Percentiles rank a stretch among this genome's conserved stretches.
These are phyloP conservation scores for Lenzites betulinus DNA, from an alignment of 768 basidiomycete genomes.

Conservation along the genomic window DNA sequence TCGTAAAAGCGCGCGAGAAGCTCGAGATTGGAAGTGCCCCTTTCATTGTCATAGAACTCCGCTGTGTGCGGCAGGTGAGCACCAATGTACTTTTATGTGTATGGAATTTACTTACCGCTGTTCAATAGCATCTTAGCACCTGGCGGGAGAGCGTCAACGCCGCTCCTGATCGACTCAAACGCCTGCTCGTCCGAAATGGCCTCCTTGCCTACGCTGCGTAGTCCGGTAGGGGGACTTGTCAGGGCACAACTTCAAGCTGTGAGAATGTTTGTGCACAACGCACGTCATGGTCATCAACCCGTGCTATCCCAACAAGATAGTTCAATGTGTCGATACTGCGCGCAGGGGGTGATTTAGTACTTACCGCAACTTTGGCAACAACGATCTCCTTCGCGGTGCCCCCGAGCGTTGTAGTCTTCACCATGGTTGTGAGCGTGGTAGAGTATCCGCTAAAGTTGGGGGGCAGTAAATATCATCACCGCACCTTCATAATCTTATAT, in stretches of 20 bases:
- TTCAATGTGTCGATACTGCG: neutral
- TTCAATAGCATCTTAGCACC: constrained; percentile 54
- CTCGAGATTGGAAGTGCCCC: constrained; percentile 45
- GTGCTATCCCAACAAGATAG: constrained; percentile 29
- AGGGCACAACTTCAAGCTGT: neutral
- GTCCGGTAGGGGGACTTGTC: constrained; percentile 17
- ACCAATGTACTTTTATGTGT: no score
- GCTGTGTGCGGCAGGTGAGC: constrained; percentile 28
- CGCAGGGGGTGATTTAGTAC: neutral
- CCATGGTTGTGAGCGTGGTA: neutral
- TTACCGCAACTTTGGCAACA: neutral
- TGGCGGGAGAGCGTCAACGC: constrained; percentile 42
- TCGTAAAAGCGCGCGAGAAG: constrained; percentile 52
- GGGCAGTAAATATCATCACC: no score
- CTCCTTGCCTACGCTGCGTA: constrained; percentile 31
- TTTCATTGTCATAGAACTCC: constrained; percentile 57
- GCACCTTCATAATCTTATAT: no score
- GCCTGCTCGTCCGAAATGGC: constrained; percentile 56
- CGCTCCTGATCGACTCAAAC: constrained; percentile 62
- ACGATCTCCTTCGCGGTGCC: neutral
- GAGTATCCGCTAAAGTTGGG: neutral
- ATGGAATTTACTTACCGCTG: constrained; percentile 37
- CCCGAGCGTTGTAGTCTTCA: neutral
- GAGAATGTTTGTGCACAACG: constrained; percentile 7
- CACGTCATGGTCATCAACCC: constrained; percentile 63